Conservation (phyloP, 2,329 filamentous ascomycete species). For the Claviceps sp. region DNA sequence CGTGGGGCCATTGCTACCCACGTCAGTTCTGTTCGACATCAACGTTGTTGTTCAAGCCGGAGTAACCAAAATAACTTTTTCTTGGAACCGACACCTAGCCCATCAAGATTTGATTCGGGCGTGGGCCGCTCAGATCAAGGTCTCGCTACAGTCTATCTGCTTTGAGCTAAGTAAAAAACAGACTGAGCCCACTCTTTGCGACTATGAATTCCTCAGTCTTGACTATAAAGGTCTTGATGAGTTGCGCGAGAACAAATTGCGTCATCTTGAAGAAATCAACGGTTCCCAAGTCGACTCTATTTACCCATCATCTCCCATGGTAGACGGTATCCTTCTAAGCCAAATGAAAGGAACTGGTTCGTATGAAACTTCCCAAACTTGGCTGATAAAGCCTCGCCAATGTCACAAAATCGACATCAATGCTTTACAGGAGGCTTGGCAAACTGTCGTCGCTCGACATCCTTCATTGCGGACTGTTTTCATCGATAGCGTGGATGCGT, state of each 20-base stretch:
- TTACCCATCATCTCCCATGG: slow-evolving; percentile 19
- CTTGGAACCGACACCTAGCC: slow-evolving; percentile 1
- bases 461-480: slow-evolving; percentile 7
- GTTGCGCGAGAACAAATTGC: slow-evolving; percentile 6
- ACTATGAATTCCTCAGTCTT: slow-evolving; percentile 2
- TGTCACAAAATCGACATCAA: background rate
- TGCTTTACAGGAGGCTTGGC: slow-evolving; percentile 7
- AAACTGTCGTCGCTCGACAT: slow-evolving; percentile 6
- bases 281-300: slow-evolving; percentile 16
- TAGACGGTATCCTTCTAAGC: slow-evolving; percentile 20
- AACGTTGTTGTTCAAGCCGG: background rate
- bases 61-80: background rate
- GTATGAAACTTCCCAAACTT: slow-evolving; percentile 3
- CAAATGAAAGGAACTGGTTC: slow-evolving; percentile 6
- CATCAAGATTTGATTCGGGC: background rate
- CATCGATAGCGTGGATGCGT: slow-evolving; percentile 2
- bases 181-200: background rate
- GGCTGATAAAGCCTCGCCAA: background rate
- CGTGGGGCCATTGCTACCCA: background rate
- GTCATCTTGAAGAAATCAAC: slow-evolving; percentile 1
- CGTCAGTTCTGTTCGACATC: slow-evolving; percentile 3
- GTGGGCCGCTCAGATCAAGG: background rate
- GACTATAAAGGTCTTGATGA: slow-evolving; percentile 5
- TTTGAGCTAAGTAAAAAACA: background rate
- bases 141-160: background rate